Conservation (phyloP, 164 flowering plant species). For the Dillenia suffruticosa region DNA sequence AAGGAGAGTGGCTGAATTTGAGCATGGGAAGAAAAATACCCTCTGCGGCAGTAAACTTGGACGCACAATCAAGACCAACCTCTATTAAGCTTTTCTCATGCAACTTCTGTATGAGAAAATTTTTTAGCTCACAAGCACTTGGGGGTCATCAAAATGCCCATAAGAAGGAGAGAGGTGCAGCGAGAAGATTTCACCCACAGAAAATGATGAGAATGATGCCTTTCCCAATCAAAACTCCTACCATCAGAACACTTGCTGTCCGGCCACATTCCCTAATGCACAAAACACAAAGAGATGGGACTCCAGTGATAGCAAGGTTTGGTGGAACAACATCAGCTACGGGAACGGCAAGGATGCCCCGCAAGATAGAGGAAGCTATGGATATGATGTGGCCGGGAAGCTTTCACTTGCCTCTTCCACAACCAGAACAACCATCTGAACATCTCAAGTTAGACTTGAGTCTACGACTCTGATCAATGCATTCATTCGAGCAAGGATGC, state of each 20-base stretch:
- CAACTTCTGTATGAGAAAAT: slow-evolving; percentile 86
- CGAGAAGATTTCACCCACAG: slow-evolving; percentile 48
- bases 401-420: slow-evolving; percentile 39
- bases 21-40: slow-evolving; percentile 42
- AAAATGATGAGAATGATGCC: slow-evolving; percentile 47
- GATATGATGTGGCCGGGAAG: slow-evolving; percentile 72
- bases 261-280: slow-evolving; percentile 61
- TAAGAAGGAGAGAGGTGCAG: slow-evolving; percentile 80
- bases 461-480: slow-evolving; percentile 43
- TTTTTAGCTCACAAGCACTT: slow-evolving; percentile 85
- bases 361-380: slow-evolving; percentile 29
- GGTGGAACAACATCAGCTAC: slow-evolving; percentile 23
- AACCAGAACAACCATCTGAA: slow-evolving; percentile 28
- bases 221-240: slow-evolving; percentile 20
- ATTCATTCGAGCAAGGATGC: slow-evolving; percentile 14
- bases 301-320: slow-evolving; percentile 30
- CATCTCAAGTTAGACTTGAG: slow-evolving; percentile 45
- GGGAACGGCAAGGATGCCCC: slow-evolving; percentile 30
- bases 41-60: slow-evolving; percentile 16
- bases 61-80: slow-evolving; percentile 25
- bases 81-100: slow-evolving; percentile 67
- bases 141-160: slow-evolving; percentile 98
- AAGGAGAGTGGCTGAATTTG: slow-evolving; percentile 60
- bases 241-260: slow-evolving; percentile 54
- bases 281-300: slow-evolving; percentile 38